phyloP scores from a whole-genome alignment of 2,329 filamentous ascomycete species.

The Curvularia eragrostidis region DNA sequence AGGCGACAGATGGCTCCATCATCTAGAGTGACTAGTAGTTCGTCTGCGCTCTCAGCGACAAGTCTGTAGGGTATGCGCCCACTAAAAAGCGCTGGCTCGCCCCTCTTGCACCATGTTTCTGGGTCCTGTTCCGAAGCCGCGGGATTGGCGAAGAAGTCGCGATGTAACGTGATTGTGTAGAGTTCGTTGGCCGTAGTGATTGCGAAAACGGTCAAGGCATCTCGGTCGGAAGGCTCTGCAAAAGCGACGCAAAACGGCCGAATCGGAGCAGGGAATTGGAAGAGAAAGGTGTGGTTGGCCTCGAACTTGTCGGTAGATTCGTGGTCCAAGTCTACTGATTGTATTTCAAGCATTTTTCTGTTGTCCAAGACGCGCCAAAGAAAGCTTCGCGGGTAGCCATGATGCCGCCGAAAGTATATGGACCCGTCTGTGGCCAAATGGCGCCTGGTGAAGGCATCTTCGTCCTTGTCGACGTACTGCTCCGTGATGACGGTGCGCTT shows the following conservation, averaged over 20 bases:
- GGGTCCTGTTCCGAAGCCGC: constrained; percentile 74
- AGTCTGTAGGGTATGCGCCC: constrained; percentile 84
- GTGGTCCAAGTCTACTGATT: constrained; percentile 79
- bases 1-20: constrained; percentile 79
- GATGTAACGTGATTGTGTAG: constrained; percentile 81
- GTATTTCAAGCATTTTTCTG: constrained; percentile 79
- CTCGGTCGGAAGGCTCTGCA: constrained; percentile 77
- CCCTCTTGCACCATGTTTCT: constrained; percentile 78
- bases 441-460: constrained; percentile 73
- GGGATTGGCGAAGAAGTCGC: constrained; percentile 78
- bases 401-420: constrained; percentile 81
- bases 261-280: constrained; percentile 77
- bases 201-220: constrained; percentile 79
- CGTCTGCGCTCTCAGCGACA: constrained; percentile 73
- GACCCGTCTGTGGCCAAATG: constrained; percentile 78
- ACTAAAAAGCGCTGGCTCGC: constrained; percentile 73
- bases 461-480: constrained; percentile 62
- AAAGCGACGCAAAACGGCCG: constrained; percentile 80
- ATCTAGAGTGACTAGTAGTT: constrained; percentile 80
- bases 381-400: constrained; percentile 80
- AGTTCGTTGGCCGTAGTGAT: constrained; percentile 80
- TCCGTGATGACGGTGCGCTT: constrained; percentile 50
- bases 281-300: constrained; percentile 75
- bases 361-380: constrained; percentile 89
- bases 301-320: constrained; percentile 68